Base-by-base conservation (phyloP, 2,329 filamentous ascomycete genomes). In the Myriosclerotinia scirpicola region DNA sequence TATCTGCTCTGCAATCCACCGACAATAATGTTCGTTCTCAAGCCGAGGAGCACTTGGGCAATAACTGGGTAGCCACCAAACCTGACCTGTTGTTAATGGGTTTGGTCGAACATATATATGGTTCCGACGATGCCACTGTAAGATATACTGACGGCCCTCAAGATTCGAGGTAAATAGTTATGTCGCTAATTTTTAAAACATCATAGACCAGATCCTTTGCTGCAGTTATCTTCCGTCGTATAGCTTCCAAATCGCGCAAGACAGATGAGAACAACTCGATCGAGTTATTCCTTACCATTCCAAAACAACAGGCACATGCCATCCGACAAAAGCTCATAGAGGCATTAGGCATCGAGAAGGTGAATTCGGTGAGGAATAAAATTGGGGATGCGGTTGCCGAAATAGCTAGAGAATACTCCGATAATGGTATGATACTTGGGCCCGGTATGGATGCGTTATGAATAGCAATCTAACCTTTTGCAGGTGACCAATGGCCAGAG, bases 381-480 rank as follows among this genome's bases (percentile, higher is more conserved):
- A 91, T 98, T 76, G 95, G 93, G 73, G 95, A 99, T 80, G 93
- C 94, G n/a, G 91, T 98, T 69, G 95, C 95, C 34, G 95, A 99
- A 80, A 84, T 99, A 68, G 95, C 94, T 54, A 88, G 95, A 75
- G 93, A 99, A 81, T 97, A 97, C 79, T 90, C 91, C 54, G 95
- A 98, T 74, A 92, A 90, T 75, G 89, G 92, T 96, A 84, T 78
- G 88, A 81, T 66, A 48, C 42, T 54, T 58, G 9, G 52, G 52
- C 36, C 48, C 42, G 48, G 44, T 56, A 46, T 54, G 20, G 11
- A 17, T 8, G 8, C 22, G 2, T 17, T 20, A n/a, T 26, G 36
- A 48, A 36, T n/a, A 20, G 6, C 17, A 26, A 40, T 63, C 70
- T 74, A 66, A 75, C 65, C 34, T 15, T 53, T 26, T 5, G 64